Evolutionary conservation across 495 filamentous ascomycete species (phyloP).

Genomic region (Tuber borchii): DNA sequence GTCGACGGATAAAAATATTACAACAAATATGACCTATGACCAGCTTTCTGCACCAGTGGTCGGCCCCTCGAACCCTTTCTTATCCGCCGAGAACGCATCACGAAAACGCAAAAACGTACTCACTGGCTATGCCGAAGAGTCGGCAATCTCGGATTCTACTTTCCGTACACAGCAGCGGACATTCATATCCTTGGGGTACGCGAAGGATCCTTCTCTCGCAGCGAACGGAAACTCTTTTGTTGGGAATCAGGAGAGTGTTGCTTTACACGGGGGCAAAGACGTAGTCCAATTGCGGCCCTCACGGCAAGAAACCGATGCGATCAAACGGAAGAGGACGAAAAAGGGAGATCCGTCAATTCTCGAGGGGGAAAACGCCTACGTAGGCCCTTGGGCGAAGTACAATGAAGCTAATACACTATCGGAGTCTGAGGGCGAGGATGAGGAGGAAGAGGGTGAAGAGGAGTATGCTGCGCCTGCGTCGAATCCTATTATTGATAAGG

Average conservation of each 20-base stretch:
- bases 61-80: constrained; percentile 78
- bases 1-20: constrained; percentile 31
- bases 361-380: constrained; percentile 77
- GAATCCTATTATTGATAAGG: constrained; percentile 42
- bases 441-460: constrained; percentile 55
- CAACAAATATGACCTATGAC: constrained; percentile 50
- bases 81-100: constrained; percentile 48
- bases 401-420: constrained; percentile 51
- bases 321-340: constrained; percentile 65
- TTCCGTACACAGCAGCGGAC: constrained; percentile 77
- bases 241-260: constrained; percentile 51
- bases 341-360: constrained; percentile 78
- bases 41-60: constrained; percentile 62
- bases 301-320: constrained; percentile 61
- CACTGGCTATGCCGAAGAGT: constrained; percentile 81
- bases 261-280: constrained; percentile 51
- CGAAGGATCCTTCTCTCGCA: constrained; percentile 49
- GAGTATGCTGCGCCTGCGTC: constrained; percentile 45
- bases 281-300: constrained; percentile 55
- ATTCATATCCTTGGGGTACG: constrained; percentile 59
- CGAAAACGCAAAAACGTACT: constrained; percentile 85
- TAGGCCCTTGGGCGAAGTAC: constrained; percentile 91
- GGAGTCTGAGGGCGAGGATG: constrained; percentile 47
- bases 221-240: constrained; percentile 48
- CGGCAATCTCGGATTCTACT: constrained; percentile 78